phyloP scores from a whole-genome alignment of 768 basidiomycete genomes.

The Rossbeevera mucosa region DNA sequence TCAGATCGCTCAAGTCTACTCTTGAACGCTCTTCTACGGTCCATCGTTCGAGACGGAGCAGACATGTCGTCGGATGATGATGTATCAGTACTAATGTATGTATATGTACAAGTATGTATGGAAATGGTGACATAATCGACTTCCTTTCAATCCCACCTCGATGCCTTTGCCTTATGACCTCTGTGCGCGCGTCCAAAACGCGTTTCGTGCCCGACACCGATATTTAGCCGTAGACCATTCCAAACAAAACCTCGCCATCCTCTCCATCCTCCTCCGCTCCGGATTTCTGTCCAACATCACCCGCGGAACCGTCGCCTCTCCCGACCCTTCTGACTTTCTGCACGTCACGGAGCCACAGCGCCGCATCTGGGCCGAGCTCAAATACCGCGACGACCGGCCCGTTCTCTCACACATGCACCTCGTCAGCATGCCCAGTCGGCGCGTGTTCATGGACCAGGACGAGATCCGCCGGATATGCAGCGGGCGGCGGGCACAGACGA shows the following conservation, averaged over 20 bases:
- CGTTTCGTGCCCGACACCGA: constrained; percentile 82
- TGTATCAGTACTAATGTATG: too few species aligned
- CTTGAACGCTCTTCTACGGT: constrained; percentile 64
- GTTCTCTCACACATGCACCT: constrained; percentile 77
- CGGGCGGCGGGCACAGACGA: constrained; percentile 73
- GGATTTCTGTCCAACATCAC: constrained; percentile 85
- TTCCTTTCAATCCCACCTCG: not conserved
- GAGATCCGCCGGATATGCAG: constrained; percentile 79
- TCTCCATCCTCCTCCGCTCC: constrained; percentile 85
- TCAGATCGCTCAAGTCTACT: constrained; percentile 58
- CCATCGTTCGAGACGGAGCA: constrained; percentile 58
- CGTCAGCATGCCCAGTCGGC: constrained; percentile 78
- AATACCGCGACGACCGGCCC: constrained; percentile 87
- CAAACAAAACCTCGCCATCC: constrained; percentile 87
- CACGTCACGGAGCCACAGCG: constrained; percentile 56
- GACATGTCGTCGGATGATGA: constrained; percentile 50
- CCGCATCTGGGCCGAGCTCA: constrained; percentile 81
- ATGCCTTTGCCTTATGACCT: constrained; percentile 77
- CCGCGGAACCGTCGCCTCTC: constrained; percentile 63
- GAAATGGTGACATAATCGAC: constrained; percentile 13
- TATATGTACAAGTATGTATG: too few species aligned
- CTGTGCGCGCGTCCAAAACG: constrained; percentile 88
- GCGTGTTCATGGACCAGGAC: constrained; percentile 65
- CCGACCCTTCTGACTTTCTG: constrained; percentile 63
- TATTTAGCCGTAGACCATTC: constrained; percentile 75